Conservation (phyloP, 108 stramenopile genomes). For the Nitzschia putrida region DNA sequence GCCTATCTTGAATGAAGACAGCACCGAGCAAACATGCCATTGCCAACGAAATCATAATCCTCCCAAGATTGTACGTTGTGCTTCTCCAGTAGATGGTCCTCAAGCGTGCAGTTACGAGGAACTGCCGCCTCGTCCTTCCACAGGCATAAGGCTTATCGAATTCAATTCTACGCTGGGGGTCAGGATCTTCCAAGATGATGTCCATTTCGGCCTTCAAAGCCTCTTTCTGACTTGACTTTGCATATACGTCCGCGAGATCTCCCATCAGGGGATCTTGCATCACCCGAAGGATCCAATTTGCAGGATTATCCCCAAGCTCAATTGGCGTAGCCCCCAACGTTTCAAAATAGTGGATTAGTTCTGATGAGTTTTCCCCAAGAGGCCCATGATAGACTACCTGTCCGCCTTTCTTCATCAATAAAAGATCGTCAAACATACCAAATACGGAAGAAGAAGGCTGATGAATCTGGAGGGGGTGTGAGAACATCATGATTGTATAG, state of each 20-base stretch:
- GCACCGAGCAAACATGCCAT: constrained; percentile 59
- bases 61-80: constrained; percentile 64
- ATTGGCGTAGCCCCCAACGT: constrained; percentile 47
- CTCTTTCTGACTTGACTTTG: constrained; percentile 2
- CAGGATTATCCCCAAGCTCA: constrained; percentile 65
- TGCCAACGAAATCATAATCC: constrained; percentile 46
- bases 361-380: constrained; percentile 46
- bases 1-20: constrained; percentile 39
- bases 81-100: constrained; percentile 64
- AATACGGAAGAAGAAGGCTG: constrained; percentile 66
- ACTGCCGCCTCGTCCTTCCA: constrained; percentile 25
- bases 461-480: constrained; percentile 34
- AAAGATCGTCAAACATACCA: constrained; percentile 33
- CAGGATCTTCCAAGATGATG: constrained; percentile 10
- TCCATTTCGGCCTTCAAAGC: constrained; percentile 1
- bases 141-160: constrained; percentile 35
- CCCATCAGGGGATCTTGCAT: constrained; percentile 21
- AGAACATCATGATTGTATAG: not conserved
- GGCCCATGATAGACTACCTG: constrained; percentile 61
- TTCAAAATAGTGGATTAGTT: constrained; percentile 60
- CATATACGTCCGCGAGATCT: constrained; percentile 48
- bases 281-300: constrained; percentile 61
- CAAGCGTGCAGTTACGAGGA: constrained; percentile 16
- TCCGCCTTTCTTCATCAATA: constrained; percentile 39
- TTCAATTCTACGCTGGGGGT: constrained; percentile 29